Evolutionary conservation across 805 yeast species (phyloP).

Genomic region (Candida sonorensis): DNA sequence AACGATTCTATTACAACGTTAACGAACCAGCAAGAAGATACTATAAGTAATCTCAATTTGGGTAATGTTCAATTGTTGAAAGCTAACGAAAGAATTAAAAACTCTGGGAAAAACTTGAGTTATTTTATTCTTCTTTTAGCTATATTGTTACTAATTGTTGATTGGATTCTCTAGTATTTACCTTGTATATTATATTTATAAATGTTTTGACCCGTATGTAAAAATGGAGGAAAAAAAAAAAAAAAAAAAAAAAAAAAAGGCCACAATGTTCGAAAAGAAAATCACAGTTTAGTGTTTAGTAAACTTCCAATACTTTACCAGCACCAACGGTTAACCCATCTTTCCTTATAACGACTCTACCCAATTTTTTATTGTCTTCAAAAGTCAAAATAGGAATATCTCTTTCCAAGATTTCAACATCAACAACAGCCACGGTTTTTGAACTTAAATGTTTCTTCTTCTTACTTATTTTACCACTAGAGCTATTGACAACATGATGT

Average conservation of each 20-base stretch:
- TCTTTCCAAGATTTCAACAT: conserved; percentile 41
- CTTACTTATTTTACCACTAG: conserved; percentile 39
- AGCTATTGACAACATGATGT: conserved; percentile 21
- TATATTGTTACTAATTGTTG: conserved; percentile 47
- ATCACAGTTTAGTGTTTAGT: too few relatives aligned
- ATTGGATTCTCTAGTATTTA: conserved; percentile 35
- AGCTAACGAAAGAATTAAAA: conserved; percentile 62
- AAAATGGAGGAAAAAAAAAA: too few relatives aligned
- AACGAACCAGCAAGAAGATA: conserved; percentile 59
- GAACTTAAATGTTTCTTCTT: conserved; percentile 51
- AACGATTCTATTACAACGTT: conserved; percentile 60
- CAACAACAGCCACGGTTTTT: conserved; percentile 53
- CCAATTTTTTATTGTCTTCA: conserved; percentile 43
- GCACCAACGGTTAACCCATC: conserved; percentile 67
- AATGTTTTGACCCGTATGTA: too few relatives aligned
- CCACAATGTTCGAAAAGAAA: too few relatives aligned
- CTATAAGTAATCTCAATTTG: conserved; percentile 53
- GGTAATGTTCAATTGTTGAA: conserved; percentile 67
- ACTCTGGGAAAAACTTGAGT: conserved; percentile 51
- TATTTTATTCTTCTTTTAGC: conserved; percentile 51
- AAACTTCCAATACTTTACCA: conserved; percentile 19
- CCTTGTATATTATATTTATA: too few relatives aligned
- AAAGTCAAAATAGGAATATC: conserved; percentile 48
- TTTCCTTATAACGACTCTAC: conserved; percentile 62
- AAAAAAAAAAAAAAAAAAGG: too few relatives aligned